Conservation (phyloP, 1,284 basidiomycete species). For the Inonotus obliquus region DNA sequence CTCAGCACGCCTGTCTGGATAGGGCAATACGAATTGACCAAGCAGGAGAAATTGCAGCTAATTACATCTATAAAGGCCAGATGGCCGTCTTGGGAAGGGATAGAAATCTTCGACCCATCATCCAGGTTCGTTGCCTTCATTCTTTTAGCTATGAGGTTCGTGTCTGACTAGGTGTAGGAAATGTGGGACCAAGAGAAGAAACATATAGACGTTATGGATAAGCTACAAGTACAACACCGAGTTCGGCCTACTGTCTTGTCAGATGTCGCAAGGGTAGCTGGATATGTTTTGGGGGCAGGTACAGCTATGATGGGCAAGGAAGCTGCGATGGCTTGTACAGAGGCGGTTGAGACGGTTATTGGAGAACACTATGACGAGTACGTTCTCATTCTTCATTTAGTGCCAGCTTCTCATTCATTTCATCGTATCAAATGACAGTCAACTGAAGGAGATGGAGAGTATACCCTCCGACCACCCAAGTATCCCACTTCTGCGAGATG, state of each 20-base stretch:
- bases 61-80: slow-evolving; percentile 90
- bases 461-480: slow-evolving; percentile 71
- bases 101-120: slow-evolving; percentile 55
- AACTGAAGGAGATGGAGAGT: slow-evolving; percentile 64
- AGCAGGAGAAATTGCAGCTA: slow-evolving; percentile 89
- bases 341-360: slow-evolving; percentile 96
- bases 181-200: slow-evolving; percentile 99
- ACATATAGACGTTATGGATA: slow-evolving; percentile 84
- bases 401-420: slow-evolving; percentile 1
- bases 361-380: slow-evolving; percentile 98
- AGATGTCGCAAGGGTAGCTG: slow-evolving; percentile 81
- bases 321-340: slow-evolving; percentile 98
- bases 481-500: slow-evolving; percentile 67
- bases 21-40: slow-evolving; percentile 82
- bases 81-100: slow-evolving; percentile 66
- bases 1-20: slow-evolving; percentile 35
- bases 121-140: slow-evolving; percentile 55
- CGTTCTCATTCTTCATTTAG: slow-evolving; percentile 32
- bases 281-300: slow-evolving; percentile 78
- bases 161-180: slow-evolving; percentile 43
- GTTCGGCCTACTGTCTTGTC: slow-evolving; percentile 82
- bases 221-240: slow-evolving; percentile 77
- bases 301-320: slow-evolving; percentile 90
- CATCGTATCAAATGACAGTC: slow-evolving; percentile 40
- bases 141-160: not conserved